phyloP scores from a whole-genome alignment of 768 basidiomycete genomes.

The Pulveroboletus ravenelii region DNA sequence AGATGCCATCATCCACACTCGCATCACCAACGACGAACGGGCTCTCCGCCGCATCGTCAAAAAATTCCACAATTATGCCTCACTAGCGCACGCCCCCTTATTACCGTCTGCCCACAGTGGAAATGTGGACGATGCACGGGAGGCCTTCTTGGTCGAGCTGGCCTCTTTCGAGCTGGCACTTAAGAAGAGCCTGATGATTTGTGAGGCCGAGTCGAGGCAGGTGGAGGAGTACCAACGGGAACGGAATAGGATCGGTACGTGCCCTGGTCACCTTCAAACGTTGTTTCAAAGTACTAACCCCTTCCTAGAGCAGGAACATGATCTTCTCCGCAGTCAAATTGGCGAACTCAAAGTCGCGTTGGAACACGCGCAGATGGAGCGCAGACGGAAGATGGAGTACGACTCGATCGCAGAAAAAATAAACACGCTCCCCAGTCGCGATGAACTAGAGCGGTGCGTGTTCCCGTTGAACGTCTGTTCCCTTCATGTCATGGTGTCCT shows the following conservation, averaged over 20 bases:
- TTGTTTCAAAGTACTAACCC: not conserved
- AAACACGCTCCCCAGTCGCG: constrained; percentile 68
- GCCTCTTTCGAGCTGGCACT: constrained; percentile 70
- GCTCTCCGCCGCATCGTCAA: constrained; percentile 73
- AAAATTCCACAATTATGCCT: constrained; percentile 72
- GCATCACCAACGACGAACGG: constrained; percentile 81
- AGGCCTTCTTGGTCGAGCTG: constrained; percentile 75
- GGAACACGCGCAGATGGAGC: constrained; percentile 73
- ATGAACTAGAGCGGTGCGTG: constrained; percentile 72
- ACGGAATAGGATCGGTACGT: constrained; percentile 65
- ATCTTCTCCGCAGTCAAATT: constrained; percentile 61
- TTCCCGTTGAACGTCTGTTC: not conserved
- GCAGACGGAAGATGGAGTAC: constrained; percentile 81
- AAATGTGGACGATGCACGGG: constrained; percentile 64
- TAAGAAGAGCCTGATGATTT: constrained; percentile 77
- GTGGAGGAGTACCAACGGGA: constrained; percentile 80
- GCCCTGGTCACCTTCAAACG: not conserved
- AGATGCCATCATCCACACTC: constrained; percentile 78
- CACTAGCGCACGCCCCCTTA: constrained; percentile 48
- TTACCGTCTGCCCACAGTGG: constrained; percentile 28
- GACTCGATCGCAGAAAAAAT: constrained; percentile 81
- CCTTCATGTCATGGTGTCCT: not conserved
- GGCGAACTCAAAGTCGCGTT: constrained; percentile 70
- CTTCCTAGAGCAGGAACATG: constrained; percentile 63
- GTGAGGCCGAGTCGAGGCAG: constrained; percentile 80